Evolutionary conservation across 441 rosid species (phyloP).

Genomic region (Brassica hybrid): DNA sequence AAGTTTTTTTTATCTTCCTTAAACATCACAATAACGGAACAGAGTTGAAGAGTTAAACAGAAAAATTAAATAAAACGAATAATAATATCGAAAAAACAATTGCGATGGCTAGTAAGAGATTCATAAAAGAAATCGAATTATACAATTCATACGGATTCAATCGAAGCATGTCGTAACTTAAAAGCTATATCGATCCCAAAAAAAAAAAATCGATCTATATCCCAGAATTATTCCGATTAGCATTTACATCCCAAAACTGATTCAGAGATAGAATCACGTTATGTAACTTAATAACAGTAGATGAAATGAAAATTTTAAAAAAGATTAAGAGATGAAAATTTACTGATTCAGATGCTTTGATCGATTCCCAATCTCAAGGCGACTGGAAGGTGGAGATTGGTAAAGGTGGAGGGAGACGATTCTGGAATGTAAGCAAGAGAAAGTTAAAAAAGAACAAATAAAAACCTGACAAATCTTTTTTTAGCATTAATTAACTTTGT

Average conservation of each 20-base stretch:
- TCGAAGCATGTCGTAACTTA: background rate
- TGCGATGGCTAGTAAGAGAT: background rate
- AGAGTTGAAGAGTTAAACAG: background rate
- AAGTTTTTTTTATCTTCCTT: background rate
- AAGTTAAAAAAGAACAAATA: background rate
- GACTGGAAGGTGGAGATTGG: conserved; percentile 1
- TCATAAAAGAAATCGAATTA: background rate
- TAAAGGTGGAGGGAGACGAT: conserved; percentile 30
- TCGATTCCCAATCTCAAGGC: conserved; percentile 16
- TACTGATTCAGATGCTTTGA: conserved; percentile 16
- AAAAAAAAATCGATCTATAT: conserved; percentile 6
- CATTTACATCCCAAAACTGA: background rate
- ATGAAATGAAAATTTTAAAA: background rate
- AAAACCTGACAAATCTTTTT: conserved; percentile 11
- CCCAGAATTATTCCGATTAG: background rate
- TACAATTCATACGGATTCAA: background rate
- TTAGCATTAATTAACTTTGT: background rate
- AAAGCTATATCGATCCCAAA: too few relatives aligned
- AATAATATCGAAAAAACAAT: background rate
- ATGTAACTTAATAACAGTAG: conserved; percentile 1
- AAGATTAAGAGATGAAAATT: background rate
- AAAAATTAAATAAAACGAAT: too few relatives aligned
- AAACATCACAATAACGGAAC: background rate
- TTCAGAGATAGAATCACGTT: background rate
- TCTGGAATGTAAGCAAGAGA: background rate